Conservation (phyloP, 73 alveolate genomes). For the Tetrahymena elliotti region DNA sequence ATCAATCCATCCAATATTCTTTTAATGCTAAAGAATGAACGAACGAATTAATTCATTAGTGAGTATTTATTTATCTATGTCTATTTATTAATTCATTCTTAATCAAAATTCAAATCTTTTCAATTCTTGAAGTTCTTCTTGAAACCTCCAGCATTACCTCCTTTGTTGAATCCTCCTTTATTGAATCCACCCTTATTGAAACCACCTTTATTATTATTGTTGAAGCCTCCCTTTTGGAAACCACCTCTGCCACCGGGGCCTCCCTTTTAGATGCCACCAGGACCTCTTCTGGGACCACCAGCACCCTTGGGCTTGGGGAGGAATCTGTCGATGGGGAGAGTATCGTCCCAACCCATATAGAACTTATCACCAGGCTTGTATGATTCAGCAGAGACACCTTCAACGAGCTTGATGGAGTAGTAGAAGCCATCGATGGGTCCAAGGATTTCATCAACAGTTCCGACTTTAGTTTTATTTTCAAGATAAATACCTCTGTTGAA, state of each 20-base stretch:
- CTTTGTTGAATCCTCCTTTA: constrained; percentile 36
- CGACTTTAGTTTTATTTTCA: constrained; percentile 31
- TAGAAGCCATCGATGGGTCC: constrained; percentile 34
- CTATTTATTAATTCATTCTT: not conserved
- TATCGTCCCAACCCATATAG: constrained; percentile 34
- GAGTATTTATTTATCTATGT: not conserved
- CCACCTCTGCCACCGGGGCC: constrained; percentile 44
- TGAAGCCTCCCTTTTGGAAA: constrained; percentile 24
- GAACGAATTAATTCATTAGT: no score
- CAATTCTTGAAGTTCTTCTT: not conserved
- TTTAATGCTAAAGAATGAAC: no score
- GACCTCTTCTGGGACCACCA: constrained; percentile 38
- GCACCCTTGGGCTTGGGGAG: constrained; percentile 42
- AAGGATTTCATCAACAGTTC: constrained; percentile 38
- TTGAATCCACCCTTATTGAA: constrained; percentile 17
- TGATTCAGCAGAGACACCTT: constrained; percentile 26
- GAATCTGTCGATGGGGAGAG: constrained; percentile 40
- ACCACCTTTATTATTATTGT: constrained; percentile 26
- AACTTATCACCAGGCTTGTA: constrained; percentile 17
- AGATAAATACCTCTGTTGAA: constrained; percentile 37
- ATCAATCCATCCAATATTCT: not conserved
- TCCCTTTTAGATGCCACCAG: constrained; percentile 25
- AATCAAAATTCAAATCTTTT: not conserved
- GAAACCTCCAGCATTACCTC: constrained; percentile 6
- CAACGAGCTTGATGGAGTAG: constrained; percentile 23